Conservation (phyloP, 2,329 filamentous ascomycete genomes). For the Fusarium palustre region DNA sequence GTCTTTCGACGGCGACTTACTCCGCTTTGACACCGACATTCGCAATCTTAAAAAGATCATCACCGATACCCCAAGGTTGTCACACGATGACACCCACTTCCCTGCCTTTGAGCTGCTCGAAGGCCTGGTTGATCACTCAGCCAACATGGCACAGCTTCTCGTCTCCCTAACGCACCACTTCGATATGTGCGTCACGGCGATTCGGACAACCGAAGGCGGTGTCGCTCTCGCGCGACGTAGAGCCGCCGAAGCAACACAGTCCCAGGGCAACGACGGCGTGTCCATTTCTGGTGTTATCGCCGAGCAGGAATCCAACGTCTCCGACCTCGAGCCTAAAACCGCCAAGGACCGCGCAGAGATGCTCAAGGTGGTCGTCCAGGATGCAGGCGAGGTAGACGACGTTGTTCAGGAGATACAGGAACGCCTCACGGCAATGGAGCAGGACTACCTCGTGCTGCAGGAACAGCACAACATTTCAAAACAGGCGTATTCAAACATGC, state of each 20-base stretch:
- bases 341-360: slow-evolving; percentile 84
- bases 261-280: slow-evolving; percentile 60
- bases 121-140: slow-evolving; percentile 77
- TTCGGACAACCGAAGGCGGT: slow-evolving; percentile 88
- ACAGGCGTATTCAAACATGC: slow-evolving; percentile 67
- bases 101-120: slow-evolving; percentile 67
- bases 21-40: slow-evolving; percentile 80
- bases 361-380: slow-evolving; percentile 80
- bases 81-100: slow-evolving; percentile 51
- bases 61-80: slow-evolving; percentile 53
- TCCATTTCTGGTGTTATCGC: slow-evolving; percentile 76
- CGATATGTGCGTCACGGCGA: slow-evolving; percentile 90
- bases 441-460: slow-evolving; percentile 71
- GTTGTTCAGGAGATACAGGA: slow-evolving; percentile 79
- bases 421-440: slow-evolving; percentile 81
- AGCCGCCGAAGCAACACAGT: slow-evolving; percentile 72
- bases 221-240: slow-evolving; percentile 75
- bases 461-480: slow-evolving; percentile 67
- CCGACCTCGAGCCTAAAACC: slow-evolving; percentile 75
- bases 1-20: slow-evolving; percentile 81
- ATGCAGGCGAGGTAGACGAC: slow-evolving; percentile 74
- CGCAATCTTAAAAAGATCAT: slow-evolving; percentile 71
- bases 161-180: slow-evolving; percentile 88
- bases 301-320: slow-evolving; percentile 64
- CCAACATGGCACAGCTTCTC: slow-evolving; percentile 83